Base-by-base conservation (phyloP, 2,329 filamentous ascomycete species). In the Phoma herbarum region DNA sequence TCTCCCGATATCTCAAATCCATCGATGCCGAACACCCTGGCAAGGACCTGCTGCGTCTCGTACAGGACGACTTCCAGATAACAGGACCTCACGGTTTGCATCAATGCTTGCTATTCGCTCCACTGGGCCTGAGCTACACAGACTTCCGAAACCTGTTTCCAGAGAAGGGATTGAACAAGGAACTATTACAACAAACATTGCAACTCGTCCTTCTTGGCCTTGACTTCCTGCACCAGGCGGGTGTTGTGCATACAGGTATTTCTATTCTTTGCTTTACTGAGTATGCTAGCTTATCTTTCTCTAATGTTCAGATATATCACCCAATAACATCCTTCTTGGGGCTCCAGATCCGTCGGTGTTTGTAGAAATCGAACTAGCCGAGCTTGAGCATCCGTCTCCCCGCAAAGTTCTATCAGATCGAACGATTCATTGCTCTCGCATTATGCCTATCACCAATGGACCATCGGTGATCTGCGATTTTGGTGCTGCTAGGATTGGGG, bases 61-160 rank as follows among this genome's bases (percentile, higher is more conserved):
- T 52, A 20, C 50, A 35, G 50, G 50, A 45, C 35, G 50, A 45
- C 14, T 45, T 52, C 50, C 18, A 52, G 22, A 52, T 37, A 28
- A 28, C 26, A 5, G 4, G 26, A 8, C 26, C 26, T 28, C 26
- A 28, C 26, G 26, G 26, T 8, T 9, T 28, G 26, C 50, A 52
- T 43, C 50, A 52, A 52, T 52, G 50, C 50, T 37, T 52, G 50
- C 41, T 52, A 16, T 52, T 52, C 31, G 50, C 26, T 8, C 50
- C 41, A 26, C 39, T 52, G 26, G 41, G 50, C 22, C 25, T 52
- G 7, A 52, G 41, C 42, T 52, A 25, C 28, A 45, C 39, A 26
- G 20, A 52, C 12, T 39, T 52, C 31, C 41, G 50, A 37, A 28
- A 45, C 43, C 9, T 45, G 39, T 52, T 52, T 45, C 41, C 22